Base-by-base conservation (phyloP, 2,329 filamentous ascomycete genomes). In the Colletotrichum trifolii region DNA sequence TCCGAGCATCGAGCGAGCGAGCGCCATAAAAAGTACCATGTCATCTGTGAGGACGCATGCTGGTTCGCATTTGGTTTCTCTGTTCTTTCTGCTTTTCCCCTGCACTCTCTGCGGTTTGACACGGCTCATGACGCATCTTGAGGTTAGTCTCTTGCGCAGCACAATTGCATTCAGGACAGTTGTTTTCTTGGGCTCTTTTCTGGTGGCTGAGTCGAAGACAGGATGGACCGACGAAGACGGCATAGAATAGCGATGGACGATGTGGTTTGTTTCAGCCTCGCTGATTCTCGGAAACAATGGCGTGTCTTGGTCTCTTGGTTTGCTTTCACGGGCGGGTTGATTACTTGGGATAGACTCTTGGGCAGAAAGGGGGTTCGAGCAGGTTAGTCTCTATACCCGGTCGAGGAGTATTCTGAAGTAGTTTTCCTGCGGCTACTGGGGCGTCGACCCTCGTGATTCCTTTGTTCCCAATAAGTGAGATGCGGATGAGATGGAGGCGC, bases 331-430 rank as follows among this genome's bases (percentile, higher is more conserved):
- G 58, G 15, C 33, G 15, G 38, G 25, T n/a, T 34, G 39, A 34
- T 34, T n/a, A 42, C 46, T 62, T 53, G 15, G n/a, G 40, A 53
- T 15, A 52, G 35, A 17, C 25, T 43, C 56, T 45, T 49, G 43
- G 42, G 17, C 47, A 45, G 53, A 47, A 15, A 56, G n/a, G 56
- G 47, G 54, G 52, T 48, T 65, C 62, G 47, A 62, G 58, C 53
- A 43, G 47, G 39, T 17, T 52, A 40, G 25, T 48, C 40, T 53
- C 58, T 50, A 47, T 48, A 42, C 17, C 45, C 49, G 36, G 38
- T 53, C 39, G 56, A 50, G 42, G 45, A 65, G 36, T 36, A 61
- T 48, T 46, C 58, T 48, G 15, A 12, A 49, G 49, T 43, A 53
- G 52, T 57, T 62, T 52, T 12, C 46, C 11, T 49, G 4, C 13